Conservation (phyloP, 345 rosid species). For the Garcia nutans region DNA sequence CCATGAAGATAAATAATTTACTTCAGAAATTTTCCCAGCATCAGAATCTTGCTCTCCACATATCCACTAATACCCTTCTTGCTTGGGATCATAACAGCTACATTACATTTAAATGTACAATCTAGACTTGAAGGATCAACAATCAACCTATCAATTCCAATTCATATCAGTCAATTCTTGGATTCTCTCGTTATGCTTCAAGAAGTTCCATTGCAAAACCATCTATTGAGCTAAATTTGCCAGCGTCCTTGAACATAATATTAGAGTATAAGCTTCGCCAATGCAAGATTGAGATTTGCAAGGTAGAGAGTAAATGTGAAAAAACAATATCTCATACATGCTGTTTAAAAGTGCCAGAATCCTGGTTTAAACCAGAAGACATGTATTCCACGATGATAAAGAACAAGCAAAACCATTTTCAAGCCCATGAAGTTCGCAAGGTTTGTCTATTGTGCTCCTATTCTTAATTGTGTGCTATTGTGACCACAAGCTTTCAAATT, state of each 20-base stretch:
- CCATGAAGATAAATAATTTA: background rate
- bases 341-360: background rate
- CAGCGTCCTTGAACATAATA: background rate
- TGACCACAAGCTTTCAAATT: no score
- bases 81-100: no score
- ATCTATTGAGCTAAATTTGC: background rate
- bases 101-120: no score
- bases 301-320: background rate
- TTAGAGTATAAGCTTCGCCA: background rate
- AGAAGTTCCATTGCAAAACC: background rate
- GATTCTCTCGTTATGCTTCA: background rate
- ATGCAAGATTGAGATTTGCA: background rate
- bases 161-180: background rate
- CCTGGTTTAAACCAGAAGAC: background rate
- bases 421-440: no score
- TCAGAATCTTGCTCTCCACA: no score
- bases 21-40: background rate
- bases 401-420: no score
- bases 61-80: no score
- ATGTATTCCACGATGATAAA: no score
- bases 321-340: background rate
- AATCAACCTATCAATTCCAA: background rate
- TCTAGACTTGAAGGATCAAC: no score
- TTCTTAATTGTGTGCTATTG: no score
- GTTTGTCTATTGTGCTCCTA: no score